Percentiles rank a stretch among this genome's conserved stretches.
phyloP scores from a whole-genome alignment of 2,329 filamentous ascomycete species.

The Cordyceps tenuipes region DNA sequence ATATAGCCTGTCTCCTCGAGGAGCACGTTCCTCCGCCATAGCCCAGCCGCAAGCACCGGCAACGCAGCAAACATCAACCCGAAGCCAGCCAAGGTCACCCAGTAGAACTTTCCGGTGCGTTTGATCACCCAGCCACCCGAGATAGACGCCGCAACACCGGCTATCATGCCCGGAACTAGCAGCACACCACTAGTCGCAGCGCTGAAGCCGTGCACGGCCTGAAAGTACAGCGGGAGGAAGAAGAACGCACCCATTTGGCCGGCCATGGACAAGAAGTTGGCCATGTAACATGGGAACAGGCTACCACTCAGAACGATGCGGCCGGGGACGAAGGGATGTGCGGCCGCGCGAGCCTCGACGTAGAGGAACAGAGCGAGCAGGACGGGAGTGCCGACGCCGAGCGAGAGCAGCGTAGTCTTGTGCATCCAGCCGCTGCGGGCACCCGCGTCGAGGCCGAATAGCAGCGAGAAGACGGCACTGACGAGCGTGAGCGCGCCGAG shows the following conservation, averaged over 20 bases:
- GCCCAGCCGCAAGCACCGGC: conserved; percentile 42
- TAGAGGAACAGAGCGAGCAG: conserved; percentile 60
- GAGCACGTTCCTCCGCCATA: conserved; percentile 37
- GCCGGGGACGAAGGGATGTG: conserved; percentile 66
- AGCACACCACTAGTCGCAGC: conserved; percentile 57
- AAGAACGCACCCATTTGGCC: conserved; percentile 52
- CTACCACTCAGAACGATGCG: conserved; percentile 62
- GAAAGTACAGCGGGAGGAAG: conserved; percentile 71
- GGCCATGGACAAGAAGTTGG: conserved; percentile 64
- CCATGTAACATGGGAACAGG: conserved; percentile 59
- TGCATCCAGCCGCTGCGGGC: conserved; percentile 63
- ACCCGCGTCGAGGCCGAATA: conserved; percentile 64
- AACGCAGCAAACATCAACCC: conserved; percentile 43
- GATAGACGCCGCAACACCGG: conserved; percentile 56
- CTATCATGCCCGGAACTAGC: conserved; percentile 57
- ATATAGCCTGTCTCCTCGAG: conserved; percentile 50
- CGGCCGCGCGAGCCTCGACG: conserved; percentile 59
- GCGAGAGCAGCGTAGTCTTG: conserved; percentile 46
- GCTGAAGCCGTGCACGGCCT: conserved; percentile 57
- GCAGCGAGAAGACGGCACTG: conserved; percentile 54
- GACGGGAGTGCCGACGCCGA: conserved; percentile 42
- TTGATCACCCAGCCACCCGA: conserved; percentile 59
- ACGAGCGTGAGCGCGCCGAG: conserved; percentile 60
- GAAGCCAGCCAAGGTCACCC: conserved; percentile 54
- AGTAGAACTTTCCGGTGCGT: conserved; percentile 62